These are phyloP conservation scores for Patellifolia procumbens DNA, from an alignment of 179 eudicot genomes.

Conservation along the genomic window DNA sequence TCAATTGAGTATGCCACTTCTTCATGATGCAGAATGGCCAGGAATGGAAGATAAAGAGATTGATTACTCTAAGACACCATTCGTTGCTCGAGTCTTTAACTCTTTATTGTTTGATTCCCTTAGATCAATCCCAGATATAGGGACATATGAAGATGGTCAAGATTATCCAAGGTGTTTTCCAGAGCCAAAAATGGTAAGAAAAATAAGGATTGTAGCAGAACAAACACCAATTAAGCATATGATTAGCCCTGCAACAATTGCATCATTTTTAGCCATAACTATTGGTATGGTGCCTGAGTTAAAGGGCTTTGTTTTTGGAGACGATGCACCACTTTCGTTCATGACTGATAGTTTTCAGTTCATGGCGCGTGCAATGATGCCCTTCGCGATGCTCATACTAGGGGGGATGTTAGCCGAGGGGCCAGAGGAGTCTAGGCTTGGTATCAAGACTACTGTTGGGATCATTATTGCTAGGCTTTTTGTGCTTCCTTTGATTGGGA, in stretches of 20 bases:
- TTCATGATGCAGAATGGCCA: conserved; percentile 60
- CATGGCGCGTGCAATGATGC: conserved; percentile 56
- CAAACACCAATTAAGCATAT: conserved; percentile 54
- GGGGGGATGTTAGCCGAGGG: conserved; percentile 64
- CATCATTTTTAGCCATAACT: conserved; percentile 44
- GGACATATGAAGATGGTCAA: conserved; percentile 17
- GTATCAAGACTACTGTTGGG: conserved; percentile 44
- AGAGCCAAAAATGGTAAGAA: conserved; percentile 44
- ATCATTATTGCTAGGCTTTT: conserved; percentile 46
- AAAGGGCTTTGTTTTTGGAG: conserved; percentile 41
- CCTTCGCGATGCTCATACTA: conserved; percentile 54
- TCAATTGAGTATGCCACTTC: conserved; percentile 37
- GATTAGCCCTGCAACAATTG: conserved; percentile 55
- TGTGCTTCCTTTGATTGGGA: conserved; percentile 52
- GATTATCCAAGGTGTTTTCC: conserved; percentile 32
- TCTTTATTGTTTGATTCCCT: conserved; percentile 34
- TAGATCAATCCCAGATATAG: conserved; percentile 31
- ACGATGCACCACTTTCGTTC: conserved; percentile 40
- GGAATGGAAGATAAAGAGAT: conserved; percentile 54
- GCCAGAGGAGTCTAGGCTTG: conserved; percentile 50
- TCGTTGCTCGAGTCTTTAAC: conserved; percentile 45
- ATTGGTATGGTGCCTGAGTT: conserved; percentile 49
- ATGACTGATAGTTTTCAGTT: conserved; percentile 48
- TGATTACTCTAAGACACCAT: conserved; percentile 45
- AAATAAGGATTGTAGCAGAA: conserved; percentile 52